These are phyloP conservation scores for Circinella minor DNA, from an alignment of 371 early-diverging fungal species.

Conservation along the genomic window DNA sequence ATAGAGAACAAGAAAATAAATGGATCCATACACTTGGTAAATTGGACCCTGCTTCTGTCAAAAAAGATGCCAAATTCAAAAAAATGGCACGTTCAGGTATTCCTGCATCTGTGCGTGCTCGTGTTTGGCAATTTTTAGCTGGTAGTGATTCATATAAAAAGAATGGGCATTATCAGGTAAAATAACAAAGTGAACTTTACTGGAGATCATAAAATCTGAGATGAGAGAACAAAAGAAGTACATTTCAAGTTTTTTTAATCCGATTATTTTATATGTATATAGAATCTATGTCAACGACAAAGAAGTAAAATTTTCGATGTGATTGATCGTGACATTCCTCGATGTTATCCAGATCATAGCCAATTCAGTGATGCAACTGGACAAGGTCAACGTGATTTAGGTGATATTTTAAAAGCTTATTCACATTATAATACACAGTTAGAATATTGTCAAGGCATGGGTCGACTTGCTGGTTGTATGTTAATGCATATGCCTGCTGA, in stretches of 20 bases:
- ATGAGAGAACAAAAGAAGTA: no score
- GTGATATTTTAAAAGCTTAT: conserved; percentile 82
- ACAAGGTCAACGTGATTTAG: conserved; percentile 72
- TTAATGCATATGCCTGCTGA: conserved; percentile 87
- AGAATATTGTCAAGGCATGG: conserved; percentile 98
- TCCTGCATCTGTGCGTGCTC: conserved; percentile 74
- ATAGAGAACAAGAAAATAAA: conserved; percentile 57
- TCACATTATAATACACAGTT: conserved; percentile 87
- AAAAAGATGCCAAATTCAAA: conserved; percentile 60
- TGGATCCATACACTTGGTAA: conserved; percentile 51
- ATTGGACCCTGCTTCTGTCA: conserved; percentile 49
- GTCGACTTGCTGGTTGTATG: conserved; percentile 89
- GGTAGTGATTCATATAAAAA: conserved; percentile 52
- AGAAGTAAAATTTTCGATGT: conserved; percentile 60
- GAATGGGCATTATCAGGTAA: conserved; percentile 54
- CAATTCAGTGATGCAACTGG: conserved; percentile 72
- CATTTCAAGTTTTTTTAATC: no score
- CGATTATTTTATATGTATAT: no score
- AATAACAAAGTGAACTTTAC: not conserved
- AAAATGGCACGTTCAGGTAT: conserved; percentile 77
- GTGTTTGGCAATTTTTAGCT: conserved; percentile 76
- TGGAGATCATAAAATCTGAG: no score
- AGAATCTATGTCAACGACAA: conserved; percentile 24
- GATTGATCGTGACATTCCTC: conserved; percentile 86
- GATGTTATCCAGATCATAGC: conserved; percentile 86